Evolutionary conservation across 208 protist genomes (phyloP), one percentile per base, ranked within the genome.

Genomic region (Entamoeba histolytica): DNA sequence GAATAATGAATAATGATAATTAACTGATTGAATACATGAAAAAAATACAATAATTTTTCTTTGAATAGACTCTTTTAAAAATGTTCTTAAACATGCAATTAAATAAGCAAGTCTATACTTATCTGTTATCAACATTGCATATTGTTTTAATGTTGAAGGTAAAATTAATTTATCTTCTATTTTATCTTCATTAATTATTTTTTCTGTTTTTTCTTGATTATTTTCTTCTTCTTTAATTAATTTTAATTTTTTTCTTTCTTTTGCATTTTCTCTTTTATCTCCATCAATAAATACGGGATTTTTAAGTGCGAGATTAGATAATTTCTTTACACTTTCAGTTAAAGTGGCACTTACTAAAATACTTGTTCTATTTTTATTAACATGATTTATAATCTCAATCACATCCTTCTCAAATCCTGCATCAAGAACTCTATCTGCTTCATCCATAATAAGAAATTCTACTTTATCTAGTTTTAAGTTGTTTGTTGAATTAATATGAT

Each of bases 381-480:
- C 17, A 10, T 35, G 61, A 39, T 78, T 35, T 31, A 78, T 28
- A 8, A 78, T 78, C 17, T 78, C 28, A 39, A 78, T 39, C 5
- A 78, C 61, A 78, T 35, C n/a, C 28, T 78, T 35, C 28, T 78
- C 61, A 91, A 91, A 91, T 19, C 35, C 78, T 5, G 69, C 91
- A 57, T 93, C 91, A n/a, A 95, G 49, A 5, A 95, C 35, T 31
- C 92, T 35, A 91, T 95, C 94, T 10, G 49, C 92, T 92, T 95
- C 94, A 91, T 95, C 94, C 4, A 95, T 35, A n/a, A 95, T 92
- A 28, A 95, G 47, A 78, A 55, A 91, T n/a, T 93, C 19, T 3
- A 95, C 14, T 49, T 93, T 91, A n/a, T 47, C 39, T 35, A 87
- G 49, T 49, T 52, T 92, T 1, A 47, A 91, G 49, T n/a, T 23